Evolutionary conservation across 225 moss, liverwort and hornwort species (phyloP).

Genomic region (Neckera pumila): DNA sequence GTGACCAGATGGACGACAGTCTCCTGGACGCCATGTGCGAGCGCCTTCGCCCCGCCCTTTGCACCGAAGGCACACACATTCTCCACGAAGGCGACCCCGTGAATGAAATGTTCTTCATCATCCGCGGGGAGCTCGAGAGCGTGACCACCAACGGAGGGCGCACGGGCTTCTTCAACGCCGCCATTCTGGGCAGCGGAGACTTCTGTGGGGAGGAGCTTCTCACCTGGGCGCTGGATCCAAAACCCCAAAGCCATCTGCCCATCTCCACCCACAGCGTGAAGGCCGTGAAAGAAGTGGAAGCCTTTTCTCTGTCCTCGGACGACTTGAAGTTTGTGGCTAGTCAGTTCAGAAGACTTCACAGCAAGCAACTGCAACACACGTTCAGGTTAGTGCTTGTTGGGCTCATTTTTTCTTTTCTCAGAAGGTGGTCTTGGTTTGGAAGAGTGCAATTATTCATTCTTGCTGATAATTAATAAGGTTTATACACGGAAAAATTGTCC

Average conservation of each 20-base stretch:
- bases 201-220: conserved; percentile 74
- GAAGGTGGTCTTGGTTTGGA: not conserved
- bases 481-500: not conserved
- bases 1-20: conserved; percentile 62
- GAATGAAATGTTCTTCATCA: conserved; percentile 62
- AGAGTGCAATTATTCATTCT: not conserved
- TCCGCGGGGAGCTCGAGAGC: conserved; percentile 45
- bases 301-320: conserved; percentile 32
- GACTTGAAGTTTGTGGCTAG: conserved; percentile 56
- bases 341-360: conserved; percentile 53
- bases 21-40: conserved; percentile 67
- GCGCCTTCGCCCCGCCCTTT: conserved; percentile 43
- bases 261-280: conserved; percentile 42
- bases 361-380: conserved; percentile 61
- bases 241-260: conserved; percentile 43
- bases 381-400: conserved; percentile 16
- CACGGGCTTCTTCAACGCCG: conserved; percentile 34
- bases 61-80: conserved; percentile 33
- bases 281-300: conserved; percentile 48
- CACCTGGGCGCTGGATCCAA: conserved; percentile 58
- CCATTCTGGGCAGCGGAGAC: conserved; percentile 17
- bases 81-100: conserved; percentile 55
- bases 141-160: conserved; percentile 50
- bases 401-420: not conserved
- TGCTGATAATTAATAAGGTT: not conserved